A percentile compares a stretch with the other conserved stretches of the same genome.
These are phyloP conservation scores for Brassica hybrid DNA, from an alignment of 441 rosid genomes.

Conservation along the genomic window DNA sequence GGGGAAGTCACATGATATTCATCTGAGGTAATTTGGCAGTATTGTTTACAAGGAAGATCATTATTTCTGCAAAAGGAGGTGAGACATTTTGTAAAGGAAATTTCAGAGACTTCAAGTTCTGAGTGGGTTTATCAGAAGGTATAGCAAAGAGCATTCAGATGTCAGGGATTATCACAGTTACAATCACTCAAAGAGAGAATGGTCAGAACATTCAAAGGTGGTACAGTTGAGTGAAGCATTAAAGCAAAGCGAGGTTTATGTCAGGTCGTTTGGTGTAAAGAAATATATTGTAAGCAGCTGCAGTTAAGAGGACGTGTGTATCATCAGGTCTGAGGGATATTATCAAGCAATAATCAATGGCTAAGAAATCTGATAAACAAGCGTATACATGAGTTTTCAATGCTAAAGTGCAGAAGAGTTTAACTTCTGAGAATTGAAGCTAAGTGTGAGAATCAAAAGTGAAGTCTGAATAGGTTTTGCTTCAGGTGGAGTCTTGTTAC, in stretches of 20 bases:
- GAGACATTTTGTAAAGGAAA: neutral
- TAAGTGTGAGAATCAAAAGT: neutral
- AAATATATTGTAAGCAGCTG: neutral
- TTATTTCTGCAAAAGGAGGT: neutral
- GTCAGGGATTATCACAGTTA: neutral
- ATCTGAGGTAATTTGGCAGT: no score
- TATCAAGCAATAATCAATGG: no score
- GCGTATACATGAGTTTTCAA: no score
- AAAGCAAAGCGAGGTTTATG: neutral
- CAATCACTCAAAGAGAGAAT: neutral
- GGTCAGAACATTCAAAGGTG: neutral
- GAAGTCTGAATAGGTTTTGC: neutral
- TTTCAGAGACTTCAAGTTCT: no score
- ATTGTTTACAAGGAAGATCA: no score
- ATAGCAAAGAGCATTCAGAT: neutral
- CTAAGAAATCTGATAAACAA: no score
- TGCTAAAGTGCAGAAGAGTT: neutral
- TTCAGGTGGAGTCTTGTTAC: conserved; percentile 1
- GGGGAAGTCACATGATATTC: neutral
- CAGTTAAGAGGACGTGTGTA: neutral
- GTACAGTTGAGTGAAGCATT: neutral
- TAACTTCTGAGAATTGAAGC: neutral
- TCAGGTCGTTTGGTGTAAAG: neutral
- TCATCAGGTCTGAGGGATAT: no score
- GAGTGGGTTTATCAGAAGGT: neutral